Conservation (phyloP, 129 eudicot genomes). For the Artemisia annua region DNA sequence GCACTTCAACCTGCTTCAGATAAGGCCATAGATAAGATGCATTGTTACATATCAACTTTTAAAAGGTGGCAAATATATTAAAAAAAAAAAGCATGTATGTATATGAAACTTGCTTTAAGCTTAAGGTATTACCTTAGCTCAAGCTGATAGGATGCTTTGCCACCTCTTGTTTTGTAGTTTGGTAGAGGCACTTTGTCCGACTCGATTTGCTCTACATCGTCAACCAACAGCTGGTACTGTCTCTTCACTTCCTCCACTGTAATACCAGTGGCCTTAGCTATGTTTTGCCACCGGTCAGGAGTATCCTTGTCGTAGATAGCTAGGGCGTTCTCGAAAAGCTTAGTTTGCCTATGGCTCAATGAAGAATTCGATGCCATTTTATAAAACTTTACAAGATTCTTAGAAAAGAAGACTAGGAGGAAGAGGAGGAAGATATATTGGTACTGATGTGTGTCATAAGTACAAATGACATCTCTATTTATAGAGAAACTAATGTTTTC, state of each 20-base stretch:
- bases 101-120: background rate
- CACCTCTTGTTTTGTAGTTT: constrained; percentile 28
- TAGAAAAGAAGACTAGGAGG: background rate
- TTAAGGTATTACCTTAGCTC: constrained; percentile 16
- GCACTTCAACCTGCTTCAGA: constrained; percentile 23
- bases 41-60: background rate
- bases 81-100: background rate
- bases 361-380: constrained; percentile 40
- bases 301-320: constrained; percentile 66
- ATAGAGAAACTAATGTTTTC: constrained; percentile 12
- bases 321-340: constrained; percentile 67
- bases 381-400: background rate
- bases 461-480: constrained; percentile 25
- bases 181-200: constrained; percentile 54
- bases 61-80: too few relatives aligned
- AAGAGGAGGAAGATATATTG: constrained; percentile 16
- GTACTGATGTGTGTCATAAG: constrained; percentile 23
- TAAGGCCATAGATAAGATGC: constrained; percentile 7
- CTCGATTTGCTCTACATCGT: constrained; percentile 53
- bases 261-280: constrained; percentile 66
- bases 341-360: constrained; percentile 60
- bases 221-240: constrained; percentile 52
- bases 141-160: constrained; percentile 30
- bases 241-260: constrained; percentile 63
- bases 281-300: constrained; percentile 72